Conservation (phyloP, 1,284 basidiomycete species). For the Athelia sp. region DNA sequence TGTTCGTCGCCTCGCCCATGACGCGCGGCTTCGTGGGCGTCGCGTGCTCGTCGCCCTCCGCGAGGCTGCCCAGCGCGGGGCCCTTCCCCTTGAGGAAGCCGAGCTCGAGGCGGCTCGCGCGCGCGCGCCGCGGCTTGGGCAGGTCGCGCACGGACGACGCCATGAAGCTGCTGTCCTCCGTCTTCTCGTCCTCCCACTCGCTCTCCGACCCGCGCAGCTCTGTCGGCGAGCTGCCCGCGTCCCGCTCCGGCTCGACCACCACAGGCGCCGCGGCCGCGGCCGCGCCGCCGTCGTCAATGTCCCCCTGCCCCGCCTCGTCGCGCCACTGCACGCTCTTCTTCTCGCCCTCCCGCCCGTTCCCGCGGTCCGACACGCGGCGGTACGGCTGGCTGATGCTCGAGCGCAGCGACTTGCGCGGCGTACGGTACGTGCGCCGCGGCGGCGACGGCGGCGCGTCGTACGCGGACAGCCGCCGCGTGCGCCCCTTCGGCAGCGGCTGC, state of each 20-base stretch:
- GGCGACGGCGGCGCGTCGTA: constrained; percentile 42
- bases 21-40: constrained; percentile 28
- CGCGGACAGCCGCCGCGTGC: constrained; percentile 44
- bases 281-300: constrained; percentile 64
- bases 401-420: constrained; percentile 68
- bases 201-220: constrained; percentile 63
- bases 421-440: constrained; percentile 38
- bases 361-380: constrained; percentile 54
- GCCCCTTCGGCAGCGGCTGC: constrained; percentile 20
- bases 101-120: constrained; percentile 63
- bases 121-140: constrained; percentile 24
- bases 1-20: constrained; percentile 50
- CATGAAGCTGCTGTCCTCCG: constrained; percentile 62
- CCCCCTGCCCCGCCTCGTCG: constrained; percentile 83
- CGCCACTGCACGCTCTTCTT: constrained; percentile 87
- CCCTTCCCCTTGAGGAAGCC: constrained; percentile 60
- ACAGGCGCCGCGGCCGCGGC: constrained; percentile 24
- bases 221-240: constrained; percentile 12
- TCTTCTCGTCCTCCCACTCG: constrained; percentile 86
- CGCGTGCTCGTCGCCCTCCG: constrained; percentile 63
- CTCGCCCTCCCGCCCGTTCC: constrained; percentile 42
- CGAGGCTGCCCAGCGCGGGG: constrained; percentile 55
- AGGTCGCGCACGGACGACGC: constrained; percentile 27
- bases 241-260: constrained; percentile 21
- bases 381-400: constrained; percentile 63